Conservation (phyloP, 768 basidiomycete genomes). For the Termitomyces sp. region DNA sequence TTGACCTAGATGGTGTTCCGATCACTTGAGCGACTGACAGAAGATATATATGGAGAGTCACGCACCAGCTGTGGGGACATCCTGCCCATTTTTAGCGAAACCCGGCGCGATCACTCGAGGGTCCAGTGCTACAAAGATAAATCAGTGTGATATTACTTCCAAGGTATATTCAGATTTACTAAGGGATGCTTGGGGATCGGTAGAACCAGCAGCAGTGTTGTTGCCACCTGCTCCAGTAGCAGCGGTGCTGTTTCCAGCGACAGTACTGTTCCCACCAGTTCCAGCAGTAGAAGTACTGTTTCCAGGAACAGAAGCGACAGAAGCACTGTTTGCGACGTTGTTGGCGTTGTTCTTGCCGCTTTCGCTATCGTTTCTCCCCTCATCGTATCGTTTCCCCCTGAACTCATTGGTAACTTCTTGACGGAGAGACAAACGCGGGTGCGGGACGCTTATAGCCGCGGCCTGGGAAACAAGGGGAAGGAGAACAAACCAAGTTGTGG, state of each 20-base stretch:
- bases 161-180: conserved; percentile 21
- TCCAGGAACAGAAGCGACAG: too few species aligned
- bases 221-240: conserved; percentile 1
- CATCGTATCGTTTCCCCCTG: conserved; percentile 12
- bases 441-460: conserved; percentile 19
- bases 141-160: not conserved
- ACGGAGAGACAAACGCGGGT: conserved; percentile 21
- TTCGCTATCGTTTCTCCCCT: conserved; percentile 1
- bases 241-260: not conserved
- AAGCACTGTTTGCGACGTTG: not conserved
- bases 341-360: not conserved
- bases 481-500: conserved; percentile 31
- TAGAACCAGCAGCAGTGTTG: conserved; percentile 6
- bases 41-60: not conserved
- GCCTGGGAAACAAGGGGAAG: conserved; percentile 34
- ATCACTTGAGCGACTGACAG: not conserved
- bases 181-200: conserved; percentile 39
- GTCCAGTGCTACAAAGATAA: conserved; percentile 38
- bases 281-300: not conserved
- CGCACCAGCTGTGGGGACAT: conserved; percentile 30
- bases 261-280: not conserved
- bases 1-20: conserved; percentile 27
- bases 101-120: conserved; percentile 42
- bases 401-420: conserved; percentile 16
- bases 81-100: conserved; percentile 45